Evolutionary conservation across 768 basidiomycete species (phyloP).

Genomic region (Cubamyces sp.): DNA sequence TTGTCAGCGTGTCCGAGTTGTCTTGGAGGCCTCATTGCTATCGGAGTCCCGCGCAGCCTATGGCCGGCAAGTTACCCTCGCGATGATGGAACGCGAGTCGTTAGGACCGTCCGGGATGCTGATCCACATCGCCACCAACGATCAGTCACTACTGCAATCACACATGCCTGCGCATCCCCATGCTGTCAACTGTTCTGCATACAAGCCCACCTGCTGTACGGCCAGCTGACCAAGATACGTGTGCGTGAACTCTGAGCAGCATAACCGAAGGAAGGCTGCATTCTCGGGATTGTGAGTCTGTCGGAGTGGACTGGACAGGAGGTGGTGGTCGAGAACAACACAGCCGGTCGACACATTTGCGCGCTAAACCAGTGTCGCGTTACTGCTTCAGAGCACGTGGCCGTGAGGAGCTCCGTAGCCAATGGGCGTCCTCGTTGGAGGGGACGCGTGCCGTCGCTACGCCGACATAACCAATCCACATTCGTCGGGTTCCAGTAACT

Average conservation of each 20-base stretch:
- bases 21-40: constrained; percentile 23
- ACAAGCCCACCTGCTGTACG: neutral
- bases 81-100: constrained; percentile 20
- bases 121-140: constrained; percentile 27
- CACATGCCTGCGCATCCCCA: constrained; percentile 9
- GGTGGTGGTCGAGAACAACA: constrained; percentile 9
- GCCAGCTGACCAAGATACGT: neutral
- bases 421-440: neutral
- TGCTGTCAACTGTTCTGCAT: neutral
- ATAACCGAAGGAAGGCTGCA: no score
- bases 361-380: neutral
- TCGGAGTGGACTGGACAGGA: neutral
- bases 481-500: neutral
- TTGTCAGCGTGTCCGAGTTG: constrained; percentile 14
- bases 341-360: constrained; percentile 5
- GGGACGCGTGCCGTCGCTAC: neutral
- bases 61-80: constrained; percentile 11
- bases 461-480: neutral
- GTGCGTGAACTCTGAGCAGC: no score
- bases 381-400: constrained; percentile 11
- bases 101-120: constrained; percentile 7
- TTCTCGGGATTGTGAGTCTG: neutral
- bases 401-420: neutral
- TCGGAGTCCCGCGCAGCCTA: constrained; percentile 7
- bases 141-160: constrained; percentile 20